Conservation (phyloP, 306 rosid genomes). For the Lathyrus aphaca region DNA sequence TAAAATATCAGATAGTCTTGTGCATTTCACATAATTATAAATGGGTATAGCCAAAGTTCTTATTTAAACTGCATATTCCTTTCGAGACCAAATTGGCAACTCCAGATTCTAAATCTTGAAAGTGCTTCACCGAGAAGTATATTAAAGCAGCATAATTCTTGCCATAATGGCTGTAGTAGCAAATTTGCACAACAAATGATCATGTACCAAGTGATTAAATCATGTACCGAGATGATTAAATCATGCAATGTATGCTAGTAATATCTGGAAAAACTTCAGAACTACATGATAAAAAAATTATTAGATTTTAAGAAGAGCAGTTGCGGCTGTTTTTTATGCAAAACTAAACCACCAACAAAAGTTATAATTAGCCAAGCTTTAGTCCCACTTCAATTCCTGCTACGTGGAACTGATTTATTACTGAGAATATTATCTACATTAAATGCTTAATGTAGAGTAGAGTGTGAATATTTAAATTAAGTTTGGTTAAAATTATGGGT, state of each 20-base stretch:
- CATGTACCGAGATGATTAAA: constrained; percentile 6
- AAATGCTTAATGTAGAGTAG: constrained; percentile 2
- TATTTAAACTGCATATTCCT: constrained; percentile 16
- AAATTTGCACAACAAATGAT: constrained; percentile 6
- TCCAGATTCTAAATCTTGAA: constrained; percentile 19
- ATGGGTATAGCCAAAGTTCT: constrained; percentile 9
- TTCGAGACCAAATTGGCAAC: constrained; percentile 22
- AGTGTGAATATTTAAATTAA: constrained; percentile 20
- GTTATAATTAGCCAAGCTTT: constrained; percentile 6
- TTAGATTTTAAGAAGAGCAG: not conserved
- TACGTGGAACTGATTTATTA: constrained; percentile 18
- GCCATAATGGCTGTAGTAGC: not conserved
- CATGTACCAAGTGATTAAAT: constrained; percentile 13
- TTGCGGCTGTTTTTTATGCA: constrained; percentile 2
- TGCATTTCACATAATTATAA: constrained; percentile 23
- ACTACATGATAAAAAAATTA: not conserved
- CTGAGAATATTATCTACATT: not conserved
- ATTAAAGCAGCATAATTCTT: not conserved
- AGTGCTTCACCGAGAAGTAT: constrained; percentile 7
- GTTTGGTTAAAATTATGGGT: constrained; percentile 3
- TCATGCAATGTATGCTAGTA: constrained; percentile 22
- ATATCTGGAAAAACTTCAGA: constrained; percentile 22
- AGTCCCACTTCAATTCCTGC: not conserved
- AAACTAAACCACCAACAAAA: constrained; percentile 2
- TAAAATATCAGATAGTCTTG: constrained; percentile 25